Base-by-base conservation (phyloP, 306 rosid genomes). In the Cucumis hystrix region DNA sequence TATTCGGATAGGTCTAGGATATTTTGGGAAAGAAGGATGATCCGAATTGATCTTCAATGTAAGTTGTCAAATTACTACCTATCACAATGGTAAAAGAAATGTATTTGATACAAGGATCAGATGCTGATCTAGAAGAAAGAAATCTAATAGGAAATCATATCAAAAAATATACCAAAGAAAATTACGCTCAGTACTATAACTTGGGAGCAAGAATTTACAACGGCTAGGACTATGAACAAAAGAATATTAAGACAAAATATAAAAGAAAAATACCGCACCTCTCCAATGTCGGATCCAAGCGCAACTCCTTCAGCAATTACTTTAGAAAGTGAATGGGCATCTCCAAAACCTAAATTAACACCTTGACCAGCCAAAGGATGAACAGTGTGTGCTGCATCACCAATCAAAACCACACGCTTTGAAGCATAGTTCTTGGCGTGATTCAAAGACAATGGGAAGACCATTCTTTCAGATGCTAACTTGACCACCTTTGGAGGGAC, bases 341-440 rank as follows among this genome's bases (percentile, higher is more conserved):
- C 97, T 65, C 93, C 96, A 68, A 92, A 95, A 76, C 98, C 98
- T 82, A 92, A 76, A 87, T 95, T 92, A 75, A 95, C 98, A 63
- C 97, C 97, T 89, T 90, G 98, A 80, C 97, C 98, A 64, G 96
- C 98, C 84, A 95, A 87, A 66, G 98, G 97, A 79, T 92, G 98
- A 80, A 95, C 91, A 10, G 93, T 92, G 84, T 95, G 98, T 18
- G 97, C 96, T 35, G 97, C 96, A 84, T 95, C 97, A 12, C 97
- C 97, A n/a, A 95, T 83, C 43, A 92, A 86, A 82, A 86, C 93
- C 37, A 92, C 89, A 4, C 85, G 84, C 82, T 86, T 90, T 6
- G 93, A 88, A 16, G 90, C 93, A 79, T 92, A 95, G 84, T 85
- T 45, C 40, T 82, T 90, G 40, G 94, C 96, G 80, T 92, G 98